A percentile compares a stretch with the other conserved stretches of the same genome.
phyloP scores from a whole-genome alignment of 148 eudicot species.

The Suaeda aralocaspica region DNA sequence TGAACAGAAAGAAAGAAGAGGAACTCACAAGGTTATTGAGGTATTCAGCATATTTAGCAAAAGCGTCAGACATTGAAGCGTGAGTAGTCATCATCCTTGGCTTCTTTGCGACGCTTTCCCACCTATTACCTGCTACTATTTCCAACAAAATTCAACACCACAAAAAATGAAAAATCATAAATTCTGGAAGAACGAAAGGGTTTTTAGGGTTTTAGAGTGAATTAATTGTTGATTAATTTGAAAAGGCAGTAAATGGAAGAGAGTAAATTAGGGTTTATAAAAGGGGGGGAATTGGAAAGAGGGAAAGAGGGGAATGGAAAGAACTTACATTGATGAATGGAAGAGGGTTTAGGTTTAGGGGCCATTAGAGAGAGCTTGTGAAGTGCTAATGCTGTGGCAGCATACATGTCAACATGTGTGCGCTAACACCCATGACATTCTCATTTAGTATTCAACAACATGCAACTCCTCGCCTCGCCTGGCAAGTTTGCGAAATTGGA shows the following conservation, averaged over 20 bases:
- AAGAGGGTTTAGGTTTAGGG: slow-evolving; percentile 26
- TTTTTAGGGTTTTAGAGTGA: slow-evolving; percentile 17
- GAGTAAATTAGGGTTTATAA: no score
- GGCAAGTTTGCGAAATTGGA: no score
- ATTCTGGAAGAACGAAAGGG: neutral
- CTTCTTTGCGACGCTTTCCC: slow-evolving; percentile 54
- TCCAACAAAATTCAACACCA: neutral
- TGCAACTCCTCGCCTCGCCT: no score
- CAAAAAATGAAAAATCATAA: neutral
- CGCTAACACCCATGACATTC: no score
- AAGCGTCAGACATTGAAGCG: slow-evolving; percentile 51
- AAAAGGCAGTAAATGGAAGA: no score
- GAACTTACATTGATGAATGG: slow-evolving; percentile 23
- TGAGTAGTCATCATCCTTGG: slow-evolving; percentile 51
- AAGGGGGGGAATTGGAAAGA: neutral
- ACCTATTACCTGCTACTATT: slow-evolving; percentile 41
- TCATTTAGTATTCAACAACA: no score
- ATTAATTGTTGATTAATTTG: neutral
- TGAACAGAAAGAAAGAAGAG: neutral
- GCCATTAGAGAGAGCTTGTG: slow-evolving; percentile 47
- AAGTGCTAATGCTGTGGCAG: slow-evolving; percentile 22
- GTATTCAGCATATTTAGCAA: slow-evolving; percentile 60
- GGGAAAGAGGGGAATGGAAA: neutral
- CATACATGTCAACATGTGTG: slow-evolving; percentile 3
- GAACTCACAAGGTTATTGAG: slow-evolving; percentile 64